A percentile compares a stretch with the other conserved stretches of the same genome.
Conservation (phyloP, 805 yeast genomes). For the Teunomyces kruisii region DNA sequence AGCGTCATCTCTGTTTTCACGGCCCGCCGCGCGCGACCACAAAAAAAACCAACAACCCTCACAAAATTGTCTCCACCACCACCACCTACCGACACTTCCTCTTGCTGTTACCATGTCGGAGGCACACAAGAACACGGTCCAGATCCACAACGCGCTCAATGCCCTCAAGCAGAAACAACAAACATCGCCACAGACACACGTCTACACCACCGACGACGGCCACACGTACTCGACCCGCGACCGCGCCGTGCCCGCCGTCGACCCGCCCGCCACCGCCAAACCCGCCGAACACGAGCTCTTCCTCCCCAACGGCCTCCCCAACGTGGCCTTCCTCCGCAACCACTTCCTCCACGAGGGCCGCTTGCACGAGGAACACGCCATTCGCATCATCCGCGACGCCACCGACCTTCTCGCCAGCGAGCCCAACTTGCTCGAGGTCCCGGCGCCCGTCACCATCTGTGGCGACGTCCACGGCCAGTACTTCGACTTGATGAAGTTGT, state of each 20-base stretch:
- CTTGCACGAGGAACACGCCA: slow-evolving; percentile 66
- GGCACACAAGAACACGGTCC: slow-evolving; percentile 41
- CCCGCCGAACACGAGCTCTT: slow-evolving; percentile 76
- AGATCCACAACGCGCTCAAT: slow-evolving; percentile 64
- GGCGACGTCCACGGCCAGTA: slow-evolving; percentile 98
- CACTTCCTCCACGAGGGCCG: slow-evolving; percentile 85
- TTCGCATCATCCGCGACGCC: slow-evolving; percentile 64
- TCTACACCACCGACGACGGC: slow-evolving; percentile 61
- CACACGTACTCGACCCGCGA: slow-evolving; percentile 52
- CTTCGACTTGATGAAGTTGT: slow-evolving; percentile 83
- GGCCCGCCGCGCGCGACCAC: too few relatives aligned
- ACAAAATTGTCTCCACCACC: neutral
- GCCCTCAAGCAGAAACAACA: slow-evolving; percentile 50
- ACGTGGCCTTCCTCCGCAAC: slow-evolving; percentile 64
- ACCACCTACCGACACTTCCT: neutral
- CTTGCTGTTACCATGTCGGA: slow-evolving; percentile 5
- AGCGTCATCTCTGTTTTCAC: too few relatives aligned
- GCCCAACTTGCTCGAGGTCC: slow-evolving; percentile 76
- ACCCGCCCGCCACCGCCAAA: slow-evolving; percentile 61
- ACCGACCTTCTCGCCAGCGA: slow-evolving; percentile 63
- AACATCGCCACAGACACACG: slow-evolving; percentile 31
- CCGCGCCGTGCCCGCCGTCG: slow-evolving; percentile 55
- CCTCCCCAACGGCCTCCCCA: slow-evolving; percentile 61
- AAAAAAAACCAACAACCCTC: neutral
- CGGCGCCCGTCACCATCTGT: slow-evolving; percentile 93